Evolutionary conservation across 805 yeast species (phyloP).

Genomic region (Candida methanosorbosa): DNA sequence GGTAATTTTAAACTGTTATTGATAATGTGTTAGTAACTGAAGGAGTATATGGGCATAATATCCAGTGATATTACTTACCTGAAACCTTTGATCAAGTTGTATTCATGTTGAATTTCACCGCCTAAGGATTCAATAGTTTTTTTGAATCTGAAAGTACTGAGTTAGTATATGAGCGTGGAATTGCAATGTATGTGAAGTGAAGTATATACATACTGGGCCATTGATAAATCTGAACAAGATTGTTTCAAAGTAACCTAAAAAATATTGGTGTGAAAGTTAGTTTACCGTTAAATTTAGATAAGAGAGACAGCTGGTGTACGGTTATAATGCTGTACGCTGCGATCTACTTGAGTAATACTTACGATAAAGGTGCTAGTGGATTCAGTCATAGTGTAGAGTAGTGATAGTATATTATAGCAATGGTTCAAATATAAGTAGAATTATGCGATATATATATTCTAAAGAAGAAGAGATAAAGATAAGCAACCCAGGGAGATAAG

Average conservation of each 20-base stretch:
- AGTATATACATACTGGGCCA: conserved; percentile 14
- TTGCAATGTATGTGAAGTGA: background rate
- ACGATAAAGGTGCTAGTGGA: background rate
- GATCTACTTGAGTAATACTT: no score
- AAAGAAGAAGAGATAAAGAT: no score
- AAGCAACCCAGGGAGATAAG: no score
- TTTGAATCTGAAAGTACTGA: conserved; percentile 28
- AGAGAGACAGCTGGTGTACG: no score
- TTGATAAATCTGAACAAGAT: conserved; percentile 22
- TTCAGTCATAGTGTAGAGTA: background rate
- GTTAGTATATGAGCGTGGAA: background rate
- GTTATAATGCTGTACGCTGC: no score
- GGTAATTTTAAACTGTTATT: conserved; percentile 41
- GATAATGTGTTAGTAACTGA: background rate
- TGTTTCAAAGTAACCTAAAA: conserved; percentile 35
- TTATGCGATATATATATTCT: no score
- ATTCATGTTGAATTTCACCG: conserved; percentile 55
- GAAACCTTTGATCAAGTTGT: conserved; percentile 58
- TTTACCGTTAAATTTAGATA: no score
- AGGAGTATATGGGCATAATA: no score
- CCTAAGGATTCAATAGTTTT: conserved; percentile 41
- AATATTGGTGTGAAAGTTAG: no score
- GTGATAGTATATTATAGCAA: no score
- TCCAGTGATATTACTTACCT: conserved; percentile 23
- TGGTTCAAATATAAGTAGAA: no score